phyloP scores from a whole-genome alignment of 2,329 filamentous ascomycete species.

The Neofusicoccum ribis region DNA sequence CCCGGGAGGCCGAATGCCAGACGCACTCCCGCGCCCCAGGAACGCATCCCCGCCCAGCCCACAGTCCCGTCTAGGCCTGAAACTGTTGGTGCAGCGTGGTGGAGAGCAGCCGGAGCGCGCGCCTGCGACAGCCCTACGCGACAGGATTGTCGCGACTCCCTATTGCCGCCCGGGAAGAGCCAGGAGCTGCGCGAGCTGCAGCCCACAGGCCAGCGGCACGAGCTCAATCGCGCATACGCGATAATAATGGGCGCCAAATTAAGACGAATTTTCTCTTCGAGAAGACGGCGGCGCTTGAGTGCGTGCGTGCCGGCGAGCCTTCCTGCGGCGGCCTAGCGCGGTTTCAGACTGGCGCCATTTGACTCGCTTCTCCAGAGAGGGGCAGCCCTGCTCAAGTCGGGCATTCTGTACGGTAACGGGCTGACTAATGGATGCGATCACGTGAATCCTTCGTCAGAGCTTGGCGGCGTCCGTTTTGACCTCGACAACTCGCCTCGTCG shows the following conservation, averaged over 20 bases:
- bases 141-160: neutral
- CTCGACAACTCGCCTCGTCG: constrained; percentile 8
- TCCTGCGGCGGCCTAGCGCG: neutral
- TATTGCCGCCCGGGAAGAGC: neutral
- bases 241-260: neutral
- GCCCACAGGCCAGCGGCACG: constrained; percentile 7
- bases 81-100: constrained; percentile 2
- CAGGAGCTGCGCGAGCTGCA: neutral
- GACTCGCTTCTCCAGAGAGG: neutral
- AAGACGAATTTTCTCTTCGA: constrained; percentile 7
- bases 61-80: constrained; percentile 2
- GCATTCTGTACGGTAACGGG: neutral
- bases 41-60: constrained; percentile 1
- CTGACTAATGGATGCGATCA: neutral
- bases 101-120: neutral
- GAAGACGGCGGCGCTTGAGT: neutral
- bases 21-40: neutral
- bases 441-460: neutral
- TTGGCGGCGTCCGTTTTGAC: neutral
- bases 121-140: neutral
- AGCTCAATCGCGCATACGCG: neutral
- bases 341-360: no score
- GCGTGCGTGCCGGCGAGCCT: neutral
- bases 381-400: neutral
- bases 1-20: neutral